Conservation (phyloP, 768 basidiomycete genomes). For the Cubamyces lactineus region DNA sequence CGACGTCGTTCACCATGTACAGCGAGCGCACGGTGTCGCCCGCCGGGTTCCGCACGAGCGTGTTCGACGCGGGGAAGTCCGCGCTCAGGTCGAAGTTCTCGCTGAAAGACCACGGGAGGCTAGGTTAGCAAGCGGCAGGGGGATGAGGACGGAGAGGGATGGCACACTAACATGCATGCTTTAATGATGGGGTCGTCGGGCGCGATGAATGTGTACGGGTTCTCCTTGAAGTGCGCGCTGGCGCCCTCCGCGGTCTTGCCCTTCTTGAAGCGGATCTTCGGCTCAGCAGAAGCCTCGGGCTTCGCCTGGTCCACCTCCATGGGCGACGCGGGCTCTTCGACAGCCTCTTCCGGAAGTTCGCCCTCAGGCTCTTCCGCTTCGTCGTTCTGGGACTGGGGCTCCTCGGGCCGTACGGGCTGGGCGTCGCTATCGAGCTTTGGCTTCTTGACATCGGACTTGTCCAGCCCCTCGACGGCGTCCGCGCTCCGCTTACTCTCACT, state of each 20-base stretch:
- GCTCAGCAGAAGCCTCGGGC: constrained; percentile 5
- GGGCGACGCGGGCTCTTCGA: constrained; percentile 5
- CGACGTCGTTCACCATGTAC: constrained; percentile 85
- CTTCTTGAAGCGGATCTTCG: constrained; percentile 28
- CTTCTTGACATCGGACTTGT: constrained; percentile 55
- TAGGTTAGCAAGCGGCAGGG: background rate
- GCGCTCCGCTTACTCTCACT: constrained; percentile 52
- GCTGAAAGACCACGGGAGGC: constrained; percentile 42
- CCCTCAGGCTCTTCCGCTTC: constrained; percentile 22
- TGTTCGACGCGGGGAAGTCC: constrained; percentile 72
- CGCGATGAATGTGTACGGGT: constrained; percentile 84
- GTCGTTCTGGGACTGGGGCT: constrained; percentile 7
- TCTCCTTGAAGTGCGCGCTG: constrained; percentile 65
- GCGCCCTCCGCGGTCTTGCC: constrained; percentile 28
- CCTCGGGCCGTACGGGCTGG: constrained; percentile 23
- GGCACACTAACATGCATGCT: constrained; percentile 66
- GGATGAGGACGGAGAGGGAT: background rate
- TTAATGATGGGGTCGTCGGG: constrained; percentile 70
- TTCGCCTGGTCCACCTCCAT: constrained; percentile 22
- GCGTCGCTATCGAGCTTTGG: constrained; percentile 43
- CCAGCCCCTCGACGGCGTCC: constrained; percentile 45
- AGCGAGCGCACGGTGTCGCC: constrained; percentile 76
- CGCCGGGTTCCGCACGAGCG: constrained; percentile 86
- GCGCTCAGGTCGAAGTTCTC: constrained; percentile 69
- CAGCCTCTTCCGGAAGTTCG: constrained; percentile 15